A percentile compares a stretch with the other conserved stretches of the same genome.
phyloP scores from a whole-genome alignment of 2,329 filamentous ascomycete genomes.

The Penicillium crustosum region DNA sequence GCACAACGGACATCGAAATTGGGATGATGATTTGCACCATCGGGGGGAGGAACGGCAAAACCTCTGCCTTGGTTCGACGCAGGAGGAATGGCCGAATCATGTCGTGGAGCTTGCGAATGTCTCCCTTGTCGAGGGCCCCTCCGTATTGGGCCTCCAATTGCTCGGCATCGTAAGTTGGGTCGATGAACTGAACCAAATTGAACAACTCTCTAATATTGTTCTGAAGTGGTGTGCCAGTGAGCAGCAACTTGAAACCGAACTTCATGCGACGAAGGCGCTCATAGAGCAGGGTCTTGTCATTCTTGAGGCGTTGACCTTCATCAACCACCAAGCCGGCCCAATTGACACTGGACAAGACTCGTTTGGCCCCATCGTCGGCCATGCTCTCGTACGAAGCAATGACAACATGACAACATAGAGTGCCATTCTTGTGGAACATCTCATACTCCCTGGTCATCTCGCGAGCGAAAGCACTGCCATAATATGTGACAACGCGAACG shows the following conservation, averaged over 20 bases:
- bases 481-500: constrained; percentile 87
- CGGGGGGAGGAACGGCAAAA: constrained; percentile 85
- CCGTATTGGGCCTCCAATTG: constrained; percentile 72
- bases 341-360: constrained; percentile 66
- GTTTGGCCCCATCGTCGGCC: constrained; percentile 66
- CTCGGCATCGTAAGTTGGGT: constrained; percentile 68
- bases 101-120: constrained; percentile 75
- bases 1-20: constrained; percentile 89
- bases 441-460: constrained; percentile 79
- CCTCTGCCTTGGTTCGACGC: constrained; percentile 82
- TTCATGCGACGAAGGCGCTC: constrained; percentile 68
- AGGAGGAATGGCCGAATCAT: constrained; percentile 73
- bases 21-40: constrained; percentile 95
- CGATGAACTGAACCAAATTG: constrained; percentile 93
- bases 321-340: constrained; percentile 92
- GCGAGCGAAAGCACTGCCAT: constrained; percentile 73
- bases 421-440: constrained; percentile 66
- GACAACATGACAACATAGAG: constrained; percentile 84
- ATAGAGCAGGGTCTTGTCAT: constrained; percentile 83
- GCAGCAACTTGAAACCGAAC: constrained; percentile 77
- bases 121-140: constrained; percentile 75
- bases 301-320: constrained; percentile 93
- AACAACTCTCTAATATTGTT: constrained; percentile 92
- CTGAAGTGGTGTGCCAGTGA: constrained; percentile 80
- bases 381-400: constrained; percentile 94